These are phyloP conservation scores for Exophiala alcalophila DNA, from an alignment of 2,329 filamentous ascomycete genomes.

Conservation along the genomic window DNA sequence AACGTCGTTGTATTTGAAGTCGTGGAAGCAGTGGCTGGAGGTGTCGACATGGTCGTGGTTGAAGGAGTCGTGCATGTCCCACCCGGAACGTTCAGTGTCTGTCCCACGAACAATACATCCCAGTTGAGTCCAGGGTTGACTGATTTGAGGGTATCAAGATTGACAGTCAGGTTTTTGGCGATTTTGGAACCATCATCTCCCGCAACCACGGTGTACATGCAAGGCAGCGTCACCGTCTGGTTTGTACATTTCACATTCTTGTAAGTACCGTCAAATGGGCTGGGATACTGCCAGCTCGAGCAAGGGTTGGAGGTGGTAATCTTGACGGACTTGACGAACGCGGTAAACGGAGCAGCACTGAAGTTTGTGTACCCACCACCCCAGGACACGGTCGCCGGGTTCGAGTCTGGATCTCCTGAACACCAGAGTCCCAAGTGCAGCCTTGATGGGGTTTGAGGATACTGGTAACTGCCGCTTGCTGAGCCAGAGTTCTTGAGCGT, in stretches of 20 bases:
- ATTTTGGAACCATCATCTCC: slow-evolving; percentile 28
- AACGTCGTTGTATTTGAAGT: slow-evolving; percentile 1
- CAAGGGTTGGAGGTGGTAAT: slow-evolving; percentile 85
- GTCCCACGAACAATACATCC: slow-evolving; percentile 23
- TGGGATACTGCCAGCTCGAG: slow-evolving; percentile 70
- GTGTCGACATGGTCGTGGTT: slow-evolving; percentile 6
- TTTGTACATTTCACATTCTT: slow-evolving; percentile 63
- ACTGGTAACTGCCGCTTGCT: slow-evolving; percentile 63
- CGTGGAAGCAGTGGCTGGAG: not conserved
- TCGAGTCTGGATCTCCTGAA: slow-evolving; percentile 74
- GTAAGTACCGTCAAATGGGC: slow-evolving; percentile 74
- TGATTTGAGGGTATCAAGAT: slow-evolving; percentile 18
- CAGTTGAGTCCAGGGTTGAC: slow-evolving; percentile 27
- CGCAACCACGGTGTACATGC: slow-evolving; percentile 25
- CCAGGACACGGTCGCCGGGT: slow-evolving; percentile 81
- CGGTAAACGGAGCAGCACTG: slow-evolving; percentile 63
- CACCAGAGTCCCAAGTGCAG: slow-evolving; percentile 96
- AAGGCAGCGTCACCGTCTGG: slow-evolving; percentile 25
- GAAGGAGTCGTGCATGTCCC: slow-evolving; percentile 17
- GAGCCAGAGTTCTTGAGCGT: slow-evolving; percentile 64
- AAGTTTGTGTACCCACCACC: slow-evolving; percentile 69
- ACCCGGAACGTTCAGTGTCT: slow-evolving; percentile 23
- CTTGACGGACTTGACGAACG: slow-evolving; percentile 65
- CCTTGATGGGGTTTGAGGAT: slow-evolving; percentile 85
- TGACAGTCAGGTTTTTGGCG: slow-evolving; percentile 21